phyloP scores from a whole-genome alignment of 257 asterid species.

The Solanum corneliomulleri region DNA sequence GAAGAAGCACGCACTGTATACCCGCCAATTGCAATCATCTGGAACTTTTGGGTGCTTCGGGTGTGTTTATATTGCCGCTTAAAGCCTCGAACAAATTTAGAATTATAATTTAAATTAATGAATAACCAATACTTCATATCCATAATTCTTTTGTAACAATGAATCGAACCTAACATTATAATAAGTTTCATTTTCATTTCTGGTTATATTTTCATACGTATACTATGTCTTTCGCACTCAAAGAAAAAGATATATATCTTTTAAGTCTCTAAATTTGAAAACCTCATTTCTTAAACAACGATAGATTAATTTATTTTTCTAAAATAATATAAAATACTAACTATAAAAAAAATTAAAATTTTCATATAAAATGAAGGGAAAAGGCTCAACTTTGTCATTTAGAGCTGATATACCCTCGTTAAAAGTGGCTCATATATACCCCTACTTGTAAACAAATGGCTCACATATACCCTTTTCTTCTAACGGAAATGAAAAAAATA shows the following conservation, averaged over 20 bases:
- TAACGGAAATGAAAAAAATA: too few relatives aligned
- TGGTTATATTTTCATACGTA: background rate
- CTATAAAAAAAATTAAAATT: too few relatives aligned
- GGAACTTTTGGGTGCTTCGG: background rate
- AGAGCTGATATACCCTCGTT: too few relatives aligned
- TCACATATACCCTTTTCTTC: too few relatives aligned
- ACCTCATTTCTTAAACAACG: too few relatives aligned
- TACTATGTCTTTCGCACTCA: background rate
- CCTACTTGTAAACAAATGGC: too few relatives aligned
- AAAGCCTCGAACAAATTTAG: background rate
- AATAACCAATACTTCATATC: background rate
- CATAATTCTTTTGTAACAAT: background rate
- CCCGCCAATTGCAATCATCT: background rate
- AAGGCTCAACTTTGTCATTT: too few relatives aligned
- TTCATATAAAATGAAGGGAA: too few relatives aligned
- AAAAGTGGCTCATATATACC: too few relatives aligned
- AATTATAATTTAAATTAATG: background rate
- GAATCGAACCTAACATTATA: background rate
- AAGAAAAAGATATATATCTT: too few relatives aligned
- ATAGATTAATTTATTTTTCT: too few relatives aligned
- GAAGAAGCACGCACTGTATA: background rate
- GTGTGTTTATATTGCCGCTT: background rate
- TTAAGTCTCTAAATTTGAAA: background rate
- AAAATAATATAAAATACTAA: background rate
- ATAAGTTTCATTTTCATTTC: background rate